Evolutionary conservation across 345 rosid genomes (phyloP), one percentile per base, ranked within the genome.

Genomic region (Erodium maritimum): DNA sequence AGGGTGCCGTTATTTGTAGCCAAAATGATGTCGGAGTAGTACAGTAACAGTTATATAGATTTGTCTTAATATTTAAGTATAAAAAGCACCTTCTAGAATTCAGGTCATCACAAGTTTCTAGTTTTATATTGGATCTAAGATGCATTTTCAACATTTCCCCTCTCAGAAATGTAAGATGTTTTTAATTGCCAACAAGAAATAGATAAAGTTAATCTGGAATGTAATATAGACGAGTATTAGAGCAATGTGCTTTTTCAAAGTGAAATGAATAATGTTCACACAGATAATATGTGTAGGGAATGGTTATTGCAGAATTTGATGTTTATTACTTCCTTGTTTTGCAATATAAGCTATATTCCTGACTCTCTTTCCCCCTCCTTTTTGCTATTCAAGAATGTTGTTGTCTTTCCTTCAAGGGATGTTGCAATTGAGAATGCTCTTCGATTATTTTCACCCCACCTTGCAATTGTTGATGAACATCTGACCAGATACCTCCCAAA

Each of bases 381-480:
- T 61, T 61, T 23, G 21, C 61, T 73, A 42, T 42, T 13, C 89
- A 23, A 93, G 96, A 93, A 93, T 66, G 74, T 84, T 55, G 86
- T 93, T 19, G 72, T 91, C 63, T 93, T 93, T 79, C 99, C 96
- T 61, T 86, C 95, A 52, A 85, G 95, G 73, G 77, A 86, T 67
- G 96, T 80, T 33, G 95, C 91, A 55, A 89, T 89, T 33, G 96
- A 86, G 73, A 83, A 82, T 72, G 81, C 78, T 69, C 87, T 93
- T 64, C 80, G 80, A 64, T 71, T 93, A 68, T 89, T 89, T 73
- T 86, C 90, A 29, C 99, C 99, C 67, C 85, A 66, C 19, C 95
- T 89, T 57, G 99, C 96, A 50, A 78, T 93, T 72, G 89, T 93
- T 37, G 99, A 93, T 65, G 89, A 87, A 74, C 82, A 83, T 71